These are phyloP conservation scores for Nemania diffusa DNA, from an alignment of 2,329 filamentous ascomycete species.

Conservation along the genomic window DNA sequence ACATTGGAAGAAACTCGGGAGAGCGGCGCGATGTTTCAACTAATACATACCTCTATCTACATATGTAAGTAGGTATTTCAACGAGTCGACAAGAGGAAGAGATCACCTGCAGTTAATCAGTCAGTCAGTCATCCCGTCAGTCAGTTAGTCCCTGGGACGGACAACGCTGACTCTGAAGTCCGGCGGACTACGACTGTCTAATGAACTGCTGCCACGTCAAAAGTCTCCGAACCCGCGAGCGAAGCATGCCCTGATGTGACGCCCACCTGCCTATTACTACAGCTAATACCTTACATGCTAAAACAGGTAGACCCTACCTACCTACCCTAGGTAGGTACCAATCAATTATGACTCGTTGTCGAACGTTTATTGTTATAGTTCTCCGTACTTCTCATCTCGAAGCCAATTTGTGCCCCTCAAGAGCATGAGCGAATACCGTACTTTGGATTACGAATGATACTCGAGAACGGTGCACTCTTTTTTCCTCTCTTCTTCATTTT, in stretches of 20 bases:
- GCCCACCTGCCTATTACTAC: conserved; percentile 36
- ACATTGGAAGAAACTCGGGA: background rate
- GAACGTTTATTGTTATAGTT: conserved; percentile 8
- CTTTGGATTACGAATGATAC: background rate
- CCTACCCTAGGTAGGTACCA: too few species aligned
- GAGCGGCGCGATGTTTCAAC: conserved; percentile 10
- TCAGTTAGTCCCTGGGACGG: conserved; percentile 1
- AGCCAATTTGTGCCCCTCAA: background rate
- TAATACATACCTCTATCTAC: background rate
- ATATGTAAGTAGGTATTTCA: background rate
- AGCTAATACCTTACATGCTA: conserved; percentile 1
- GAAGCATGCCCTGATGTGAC: conserved; percentile 33
- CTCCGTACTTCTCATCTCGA: background rate
- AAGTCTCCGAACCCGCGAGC: conserved; percentile 45
- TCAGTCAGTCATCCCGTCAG: too few species aligned
- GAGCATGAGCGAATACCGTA: background rate
- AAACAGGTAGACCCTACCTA: background rate
- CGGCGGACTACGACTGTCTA: conserved; percentile 37
- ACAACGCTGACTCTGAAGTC: conserved; percentile 22
- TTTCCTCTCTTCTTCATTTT: background rate
- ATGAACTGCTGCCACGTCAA: conserved; percentile 51
- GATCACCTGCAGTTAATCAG: conserved; percentile 6
- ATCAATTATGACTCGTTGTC: conserved; percentile 10
- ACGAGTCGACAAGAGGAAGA: background rate
- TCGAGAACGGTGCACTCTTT: background rate